Percentiles rank a stretch among this genome's conserved stretches.
These are phyloP conservation scores for Talaromyces ruber DNA, from an alignment of 495 filamentous ascomycete genomes.

Conservation along the genomic window DNA sequence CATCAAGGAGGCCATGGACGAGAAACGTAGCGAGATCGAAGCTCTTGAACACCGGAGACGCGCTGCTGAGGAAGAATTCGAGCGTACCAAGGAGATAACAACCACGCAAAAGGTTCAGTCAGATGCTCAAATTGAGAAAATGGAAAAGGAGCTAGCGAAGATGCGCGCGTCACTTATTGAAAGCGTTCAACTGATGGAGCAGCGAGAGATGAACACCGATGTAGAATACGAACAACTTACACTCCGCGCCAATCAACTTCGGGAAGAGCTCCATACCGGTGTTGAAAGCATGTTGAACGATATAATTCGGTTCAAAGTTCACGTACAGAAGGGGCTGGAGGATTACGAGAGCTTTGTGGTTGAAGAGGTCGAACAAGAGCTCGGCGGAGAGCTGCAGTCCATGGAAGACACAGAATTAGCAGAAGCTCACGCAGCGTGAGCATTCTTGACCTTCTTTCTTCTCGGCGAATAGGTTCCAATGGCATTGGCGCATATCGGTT, in stretches of 20 bases:
- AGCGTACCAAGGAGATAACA: conserved; percentile 84
- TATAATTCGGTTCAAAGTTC: conserved; percentile 97
- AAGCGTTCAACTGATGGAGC: conserved; percentile 84
- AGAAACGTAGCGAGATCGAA: conserved; percentile 87
- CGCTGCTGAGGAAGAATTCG: conserved; percentile 85
- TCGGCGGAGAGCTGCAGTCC: conserved; percentile 40
- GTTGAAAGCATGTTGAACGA: conserved; percentile 95
- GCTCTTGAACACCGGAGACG: conserved; percentile 77
- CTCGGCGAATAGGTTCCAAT: not conserved
- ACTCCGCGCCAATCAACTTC: conserved; percentile 69
- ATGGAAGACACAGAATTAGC: conserved; percentile 15
- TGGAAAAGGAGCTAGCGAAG: conserved; percentile 93
- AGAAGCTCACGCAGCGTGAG: not conserved
- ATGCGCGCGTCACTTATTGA: conserved; percentile 83
- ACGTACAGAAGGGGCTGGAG: conserved; percentile 84
- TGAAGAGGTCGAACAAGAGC: conserved; percentile 81
- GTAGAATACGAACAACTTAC: conserved; percentile 95
- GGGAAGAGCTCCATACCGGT: conserved; percentile 92
- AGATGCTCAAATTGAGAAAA: conserved; percentile 92
- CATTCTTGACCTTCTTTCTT: not conserved
- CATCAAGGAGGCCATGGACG: conserved; percentile 89
- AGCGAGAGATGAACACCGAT: conserved; percentile 91
- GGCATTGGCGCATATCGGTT: conserved; percentile 1
- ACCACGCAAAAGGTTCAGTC: conserved; percentile 76
- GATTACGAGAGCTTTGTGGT: conserved; percentile 89